Conservation (phyloP, 345 rosid genomes). For the Ceriops decandra region DNA sequence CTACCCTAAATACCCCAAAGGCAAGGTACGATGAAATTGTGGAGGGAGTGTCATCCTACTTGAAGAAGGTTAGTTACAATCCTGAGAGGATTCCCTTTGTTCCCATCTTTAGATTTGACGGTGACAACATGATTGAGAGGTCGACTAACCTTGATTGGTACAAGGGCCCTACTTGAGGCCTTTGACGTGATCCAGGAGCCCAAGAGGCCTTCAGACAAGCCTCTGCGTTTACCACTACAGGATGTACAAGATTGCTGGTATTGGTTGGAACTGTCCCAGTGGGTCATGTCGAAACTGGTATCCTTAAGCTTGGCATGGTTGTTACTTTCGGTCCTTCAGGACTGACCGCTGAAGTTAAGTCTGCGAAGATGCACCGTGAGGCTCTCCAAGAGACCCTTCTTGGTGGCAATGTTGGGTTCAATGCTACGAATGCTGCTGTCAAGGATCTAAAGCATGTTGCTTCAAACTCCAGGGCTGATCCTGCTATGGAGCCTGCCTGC, state of each 20-base stretch:
- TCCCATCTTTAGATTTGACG: no score
- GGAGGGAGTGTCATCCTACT: no score
- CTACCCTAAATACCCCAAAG: conserved; percentile 7
- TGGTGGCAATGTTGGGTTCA: no score
- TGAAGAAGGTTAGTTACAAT: no score
- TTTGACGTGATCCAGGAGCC: conserved; percentile 37
- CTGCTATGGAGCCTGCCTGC: conserved; percentile 67
- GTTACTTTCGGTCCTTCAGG: conserved; percentile 33
- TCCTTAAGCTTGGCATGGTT: conserved; percentile 70
- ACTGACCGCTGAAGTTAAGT: no score
- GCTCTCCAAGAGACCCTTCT: no score
- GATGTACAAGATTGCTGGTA: conserved; percentile 66
- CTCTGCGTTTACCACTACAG: conserved; percentile 55
- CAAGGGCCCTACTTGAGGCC: conserved; percentile 42
- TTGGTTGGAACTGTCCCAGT: conserved; percentile 63
- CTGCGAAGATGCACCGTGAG: no score
- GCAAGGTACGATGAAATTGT: neutral
- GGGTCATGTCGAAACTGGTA: conserved; percentile 51
- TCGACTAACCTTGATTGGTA: conserved; percentile 41
- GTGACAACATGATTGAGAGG: no score
- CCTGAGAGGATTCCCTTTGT: no score
- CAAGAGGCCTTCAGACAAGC: conserved; percentile 46
- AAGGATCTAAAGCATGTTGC: conserved; percentile 32
- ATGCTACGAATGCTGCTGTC: no score
- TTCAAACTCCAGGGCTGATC: conserved; percentile 84